phyloP scores from a whole-genome alignment of 495 filamentous ascomycete genomes.

The Aspergillus cristatus region DNA sequence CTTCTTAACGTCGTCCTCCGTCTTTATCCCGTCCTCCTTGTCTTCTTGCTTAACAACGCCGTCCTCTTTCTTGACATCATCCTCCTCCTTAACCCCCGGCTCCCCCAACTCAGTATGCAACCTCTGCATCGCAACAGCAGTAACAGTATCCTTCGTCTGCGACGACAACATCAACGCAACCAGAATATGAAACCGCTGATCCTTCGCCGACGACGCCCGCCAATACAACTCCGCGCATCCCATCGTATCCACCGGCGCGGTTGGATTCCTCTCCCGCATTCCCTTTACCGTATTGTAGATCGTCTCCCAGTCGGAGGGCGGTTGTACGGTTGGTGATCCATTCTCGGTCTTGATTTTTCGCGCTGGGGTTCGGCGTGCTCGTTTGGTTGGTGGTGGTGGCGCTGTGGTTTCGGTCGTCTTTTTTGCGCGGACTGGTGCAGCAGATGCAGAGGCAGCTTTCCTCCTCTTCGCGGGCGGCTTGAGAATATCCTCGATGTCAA shows the following conservation, averaged over 20 bases:
- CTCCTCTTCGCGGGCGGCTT: constrained; percentile 40
- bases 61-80: constrained; percentile 11
- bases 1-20: constrained; percentile 16
- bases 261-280: constrained; percentile 66
- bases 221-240: constrained; percentile 71
- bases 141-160: constrained; percentile 95
- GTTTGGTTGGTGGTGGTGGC: too few species aligned
- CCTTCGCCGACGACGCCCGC: constrained; percentile 33
- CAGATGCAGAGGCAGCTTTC: constrained; percentile 17
- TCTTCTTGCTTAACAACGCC: too few species aligned
- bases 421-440: constrained; percentile 7
- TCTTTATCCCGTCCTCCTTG: constrained; percentile 8
- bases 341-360: constrained; percentile 49
- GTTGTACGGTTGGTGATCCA: constrained; percentile 45
- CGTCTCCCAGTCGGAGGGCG: constrained; percentile 77
- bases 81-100: neutral
- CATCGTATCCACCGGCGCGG: constrained; percentile 94
- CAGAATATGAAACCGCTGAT: constrained; percentile 84
- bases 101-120: constrained; percentile 63
- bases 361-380: constrained; percentile 51
- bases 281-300: constrained; percentile 68
- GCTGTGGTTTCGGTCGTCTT: constrained; percentile 1
- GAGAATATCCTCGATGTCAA: constrained; percentile 60
- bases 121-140: constrained; percentile 70
- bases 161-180: constrained; percentile 91